Evolutionary conservation across 2,329 filamentous ascomycete genomes (phyloP), one percentile per base, ranked within the genome.

Genomic region (Shiraia sp.): DNA sequence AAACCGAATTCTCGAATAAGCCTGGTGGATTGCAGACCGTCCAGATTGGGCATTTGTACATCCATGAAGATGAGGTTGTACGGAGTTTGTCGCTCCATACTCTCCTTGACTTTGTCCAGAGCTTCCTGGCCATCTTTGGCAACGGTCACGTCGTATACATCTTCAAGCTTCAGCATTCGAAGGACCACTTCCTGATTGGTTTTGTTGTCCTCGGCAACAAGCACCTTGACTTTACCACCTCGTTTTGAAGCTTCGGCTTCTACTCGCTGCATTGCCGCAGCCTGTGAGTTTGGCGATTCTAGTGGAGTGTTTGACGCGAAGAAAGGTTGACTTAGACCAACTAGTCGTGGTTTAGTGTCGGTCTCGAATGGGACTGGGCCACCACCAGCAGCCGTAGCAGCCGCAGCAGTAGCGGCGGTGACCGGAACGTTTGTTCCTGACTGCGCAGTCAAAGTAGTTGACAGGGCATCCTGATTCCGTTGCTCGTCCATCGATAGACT

Each of bases 21-120:
- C 8, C 86, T 81, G 1, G 91, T 96, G 32, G 87, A 91, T 65
- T 96, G 86, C 16, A 96, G 74, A 1, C 91, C 91, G 61, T 96
- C 90, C 10, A 96, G 79, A 49, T 93, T 95, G 3, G 91, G 91
- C 91, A 96, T 96, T 57, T 82, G 89, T 6, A 96, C 86, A 59
- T 96, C 91, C 91, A 96, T 96, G 63, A 96, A 93, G 49, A 96
- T 92, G 17, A 96, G 77, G 55, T 95, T 89, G 63, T 92, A 96
- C 2, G 80, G 79, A 40, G 80, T 77, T 37, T 85, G 79, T 19
- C 79, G 79, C 35, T 85, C 82, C 87, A 95, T 93, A 50, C 84
- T 87, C 12, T 83, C 83, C 64, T 90, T 91, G 52, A 96, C 90
- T 19, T 87, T 76, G 48, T 96, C 90, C 45, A 90, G 88, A 0